A percentile compares a stretch with the other conserved stretches of the same genome.
phyloP scores from a whole-genome alignment of 148 eudicot species.

The Rhododendron ferrugineum region DNA sequence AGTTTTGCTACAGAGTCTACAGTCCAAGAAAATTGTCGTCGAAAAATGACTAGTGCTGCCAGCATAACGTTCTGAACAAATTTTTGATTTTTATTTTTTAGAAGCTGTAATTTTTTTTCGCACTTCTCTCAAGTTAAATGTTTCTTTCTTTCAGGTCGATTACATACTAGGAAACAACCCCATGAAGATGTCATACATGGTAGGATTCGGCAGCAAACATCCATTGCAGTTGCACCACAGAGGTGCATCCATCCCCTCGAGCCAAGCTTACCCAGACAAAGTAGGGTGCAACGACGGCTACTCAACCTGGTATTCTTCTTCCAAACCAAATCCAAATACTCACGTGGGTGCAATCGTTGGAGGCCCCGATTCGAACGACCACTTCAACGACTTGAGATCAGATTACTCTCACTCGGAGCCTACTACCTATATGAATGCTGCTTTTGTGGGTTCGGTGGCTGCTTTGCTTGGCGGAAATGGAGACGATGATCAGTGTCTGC shows the following conservation, averaged over 20 bases:
- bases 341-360: constrained; percentile 84
- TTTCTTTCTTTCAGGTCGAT: constrained; percentile 47
- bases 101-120: neutral
- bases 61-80: neutral
- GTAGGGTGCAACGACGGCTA: constrained; percentile 64
- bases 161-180: constrained; percentile 89
- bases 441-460: constrained; percentile 63
- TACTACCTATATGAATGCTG: constrained; percentile 69
- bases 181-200: constrained; percentile 80
- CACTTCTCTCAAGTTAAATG: neutral
- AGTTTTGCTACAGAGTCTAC: too few species aligned
- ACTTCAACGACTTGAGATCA: constrained; percentile 56
- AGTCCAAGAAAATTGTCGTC: neutral
- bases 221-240: constrained; percentile 74
- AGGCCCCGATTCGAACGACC: constrained; percentile 69
- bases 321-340: constrained; percentile 56
- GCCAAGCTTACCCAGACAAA: constrained; percentile 27
- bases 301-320: constrained; percentile 46
- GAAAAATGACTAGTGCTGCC: neutral
- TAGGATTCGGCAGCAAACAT: constrained; percentile 62
- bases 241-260: constrained; percentile 77
- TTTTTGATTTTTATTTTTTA: too few species aligned
- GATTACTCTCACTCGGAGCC: constrained; percentile 69
- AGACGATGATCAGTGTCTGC: neutral
- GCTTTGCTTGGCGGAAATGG: constrained; percentile 24